Conservation (phyloP, 345 rosid species). For the Gossypium raimondii region DNA sequence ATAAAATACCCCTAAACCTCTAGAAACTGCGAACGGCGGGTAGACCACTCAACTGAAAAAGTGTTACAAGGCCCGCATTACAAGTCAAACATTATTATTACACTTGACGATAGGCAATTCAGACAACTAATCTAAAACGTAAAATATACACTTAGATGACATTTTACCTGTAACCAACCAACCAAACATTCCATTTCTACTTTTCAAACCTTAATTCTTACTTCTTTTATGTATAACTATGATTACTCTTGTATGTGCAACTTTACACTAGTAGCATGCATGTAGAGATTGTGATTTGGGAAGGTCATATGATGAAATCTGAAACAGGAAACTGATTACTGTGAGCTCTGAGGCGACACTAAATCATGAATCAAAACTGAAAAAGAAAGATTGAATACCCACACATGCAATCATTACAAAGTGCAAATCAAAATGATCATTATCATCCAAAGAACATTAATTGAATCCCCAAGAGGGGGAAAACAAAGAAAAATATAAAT, state of each 20-base stretch:
- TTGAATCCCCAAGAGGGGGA: not conserved
- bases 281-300: too few species aligned
- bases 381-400: not conserved
- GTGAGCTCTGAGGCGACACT: not conserved
- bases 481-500: not conserved
- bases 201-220: not conserved
- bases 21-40: too few species aligned
- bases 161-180: not conserved
- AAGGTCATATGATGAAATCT: not conserved
- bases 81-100: not conserved
- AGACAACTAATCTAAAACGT: not conserved
- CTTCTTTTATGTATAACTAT: not conserved
- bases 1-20: too few species aligned
- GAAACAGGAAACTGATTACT: not conserved
- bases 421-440: not conserved
- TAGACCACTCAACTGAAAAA: too few species aligned
- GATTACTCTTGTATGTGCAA: too few species aligned
- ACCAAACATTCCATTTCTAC: not conserved
- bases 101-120: not conserved
- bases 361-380: not conserved
- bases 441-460: conserved; percentile 4
- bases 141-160: not conserved
- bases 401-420: not conserved
- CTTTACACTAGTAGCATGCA: too few species aligned
- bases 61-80: not conserved